Conservation (phyloP, 257 asterid species). For the Orobanche coerulescens region DNA sequence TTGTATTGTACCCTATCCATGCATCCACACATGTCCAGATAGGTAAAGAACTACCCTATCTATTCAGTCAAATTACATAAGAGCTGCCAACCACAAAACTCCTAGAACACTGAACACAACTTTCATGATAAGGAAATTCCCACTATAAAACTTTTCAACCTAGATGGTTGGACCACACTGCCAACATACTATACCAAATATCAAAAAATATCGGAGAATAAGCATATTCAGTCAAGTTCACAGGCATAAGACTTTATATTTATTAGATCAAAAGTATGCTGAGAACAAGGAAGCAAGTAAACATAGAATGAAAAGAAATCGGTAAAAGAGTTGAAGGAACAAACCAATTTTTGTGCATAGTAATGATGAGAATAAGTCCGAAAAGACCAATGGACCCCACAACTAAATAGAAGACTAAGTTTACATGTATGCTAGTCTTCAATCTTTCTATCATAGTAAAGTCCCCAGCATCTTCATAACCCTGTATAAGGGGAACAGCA, state of each 20-base stretch:
- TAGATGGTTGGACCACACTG: neutral
- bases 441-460: constrained; percentile 79
- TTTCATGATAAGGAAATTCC: neutral
- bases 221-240: constrained; percentile 9
- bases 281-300: constrained; percentile 12
- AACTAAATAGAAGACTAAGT: constrained; percentile 78
- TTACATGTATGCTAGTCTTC: constrained; percentile 91
- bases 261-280: constrained; percentile 18
- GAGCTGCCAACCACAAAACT: neutral
- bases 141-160: neutral
- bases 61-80: neutral
- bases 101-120: neutral
- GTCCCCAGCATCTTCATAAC: constrained; percentile 99
- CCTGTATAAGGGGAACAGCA: constrained; percentile 95
- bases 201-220: neutral
- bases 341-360: constrained; percentile 62
- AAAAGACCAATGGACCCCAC: constrained; percentile 89
- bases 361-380: constrained; percentile 87
- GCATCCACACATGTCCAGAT: neutral
- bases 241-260: neutral
- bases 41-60: neutral
- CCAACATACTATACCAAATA: constrained; percentile 8
- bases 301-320: constrained; percentile 4
- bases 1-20: constrained; percentile 1
- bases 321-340: constrained; percentile 33